Percentiles rank a stretch among this genome's conserved stretches.
Conservation (phyloP, 2,329 filamentous ascomycete genomes). For the Arthrobotrys megalospora region DNA sequence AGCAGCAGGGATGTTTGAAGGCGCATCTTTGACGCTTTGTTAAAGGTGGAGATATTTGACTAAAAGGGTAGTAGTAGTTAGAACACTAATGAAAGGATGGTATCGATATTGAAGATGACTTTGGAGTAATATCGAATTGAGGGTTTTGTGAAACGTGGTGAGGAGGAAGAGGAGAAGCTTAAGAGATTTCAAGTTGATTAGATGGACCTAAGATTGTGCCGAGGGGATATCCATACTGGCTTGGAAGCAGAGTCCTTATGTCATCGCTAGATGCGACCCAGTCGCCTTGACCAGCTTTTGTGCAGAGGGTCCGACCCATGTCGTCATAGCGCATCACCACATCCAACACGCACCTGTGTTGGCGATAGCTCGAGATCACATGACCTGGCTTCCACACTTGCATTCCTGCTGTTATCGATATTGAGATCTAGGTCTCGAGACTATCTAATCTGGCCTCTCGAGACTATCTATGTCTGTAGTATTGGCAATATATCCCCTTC, state of each 20-base stretch:
- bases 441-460: neutral
- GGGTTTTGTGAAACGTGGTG: slow-evolving; percentile 24
- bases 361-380: slow-evolving; percentile 8
- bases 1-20: slow-evolving; percentile 41
- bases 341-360: slow-evolving; percentile 18
- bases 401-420: neutral
- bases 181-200: slow-evolving; percentile 1
- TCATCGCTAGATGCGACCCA: slow-evolving; percentile 31
- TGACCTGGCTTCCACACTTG: slow-evolving; percentile 1
- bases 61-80: neutral
- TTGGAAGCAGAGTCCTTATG: slow-evolving; percentile 33
- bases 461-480: slow-evolving; percentile 13
- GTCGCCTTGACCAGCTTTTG: neutral
- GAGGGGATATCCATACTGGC: neutral
- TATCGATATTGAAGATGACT: slow-evolving; percentile 4
- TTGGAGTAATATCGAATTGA: slow-evolving; percentile 3
- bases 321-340: slow-evolving; percentile 60
- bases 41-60: neutral
- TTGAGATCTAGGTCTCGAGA: neutral
- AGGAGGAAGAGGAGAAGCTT: slow-evolving; percentile 11
- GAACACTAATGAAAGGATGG: neutral
- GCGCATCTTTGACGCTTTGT: slow-evolving; percentile 37
- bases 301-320: slow-evolving; percentile 33
- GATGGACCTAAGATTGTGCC: neutral
- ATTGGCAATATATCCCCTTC: slow-evolving; percentile 51